Base-by-base conservation (phyloP, 768 basidiomycete species). In the Porpolomopsis calyptriformis region DNA sequence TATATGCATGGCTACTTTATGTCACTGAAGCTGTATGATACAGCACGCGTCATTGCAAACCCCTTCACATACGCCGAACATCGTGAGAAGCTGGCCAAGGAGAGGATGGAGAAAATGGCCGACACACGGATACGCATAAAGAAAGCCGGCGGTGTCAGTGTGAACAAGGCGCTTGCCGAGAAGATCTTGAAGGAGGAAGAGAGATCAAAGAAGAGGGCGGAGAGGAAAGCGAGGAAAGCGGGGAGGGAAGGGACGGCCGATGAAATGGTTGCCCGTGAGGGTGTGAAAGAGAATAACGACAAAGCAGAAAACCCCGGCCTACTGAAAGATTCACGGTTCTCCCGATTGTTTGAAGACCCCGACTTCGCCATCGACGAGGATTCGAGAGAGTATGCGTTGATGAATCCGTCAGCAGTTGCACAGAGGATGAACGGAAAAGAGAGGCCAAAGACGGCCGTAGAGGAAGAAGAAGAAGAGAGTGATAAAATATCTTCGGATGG, bases 1-100 rank as follows among this genome's bases (percentile, higher is more conserved):
- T 99, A 98, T 66, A 97, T 99, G 94, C 96, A 99, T 64, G 96
- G 96, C 35, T 98, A 93, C 77, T 98, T 99, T 70, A 65, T 97
- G 51, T 88, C 92, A 4, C 80, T 98, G 65, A 89, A 91, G 57
- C 77, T 98, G 4, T 98, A 98, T 68, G 89, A 93, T 55, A 85
- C 93, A 42, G 96, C 96, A 1, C 82, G 93, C 25, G 76, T 94
- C 52, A 92, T 98, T 53, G 84, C 91, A 47, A 97, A 98, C 67
- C 96, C 96, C 2, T 93, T 90, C 60, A 90, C 84, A 8, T 97
- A 98, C 61, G 82, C 81, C 33, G 96, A 99, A 58, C 82, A 97
- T 62, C 84, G 91, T 52, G 91, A 94, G 62, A 83, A 82, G 57
- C 66, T 90, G 58, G 75, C 97, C 44, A 76, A 77, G 42, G 83